Conservation (phyloP, 345 rosid species). For the Garcia nutans region DNA sequence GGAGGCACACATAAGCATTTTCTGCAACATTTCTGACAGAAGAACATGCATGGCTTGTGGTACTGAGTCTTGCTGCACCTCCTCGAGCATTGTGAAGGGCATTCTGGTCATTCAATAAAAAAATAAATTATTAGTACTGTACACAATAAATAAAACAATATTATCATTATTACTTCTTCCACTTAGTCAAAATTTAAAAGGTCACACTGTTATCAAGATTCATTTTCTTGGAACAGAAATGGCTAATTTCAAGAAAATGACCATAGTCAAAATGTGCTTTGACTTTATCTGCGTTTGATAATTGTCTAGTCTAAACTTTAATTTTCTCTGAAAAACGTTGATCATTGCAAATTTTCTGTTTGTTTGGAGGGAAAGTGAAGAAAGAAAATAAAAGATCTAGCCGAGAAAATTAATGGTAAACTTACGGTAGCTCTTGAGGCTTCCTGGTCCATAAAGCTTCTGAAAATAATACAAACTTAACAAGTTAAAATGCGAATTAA, state of each 20-base stretch:
- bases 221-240: not conserved
- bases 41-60: conserved; percentile 41
- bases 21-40: conserved; percentile 33
- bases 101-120: conserved; percentile 48
- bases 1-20: conserved; percentile 35
- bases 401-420: not conserved
- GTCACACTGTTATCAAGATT: no score
- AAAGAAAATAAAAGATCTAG: not conserved
- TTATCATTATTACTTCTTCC: not conserved
- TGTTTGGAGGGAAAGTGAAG: not conserved
- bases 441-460: conserved; percentile 46
- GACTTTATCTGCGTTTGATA: no score
- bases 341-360: not conserved
- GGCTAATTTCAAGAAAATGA: conserved; percentile 13
- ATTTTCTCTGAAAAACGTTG: no score
- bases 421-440: conserved; percentile 51
- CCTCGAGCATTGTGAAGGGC: conserved; percentile 43
- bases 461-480: conserved; percentile 16
- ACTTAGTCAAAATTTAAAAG: not conserved
- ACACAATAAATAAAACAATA: not conserved
- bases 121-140: not conserved
- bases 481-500: not conserved
- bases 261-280: conserved; percentile 6
- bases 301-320: not conserved
- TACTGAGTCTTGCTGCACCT: conserved; percentile 32